Base-by-base conservation (phyloP, 2,329 filamentous ascomycete genomes). In the Fusarium sp. region DNA sequence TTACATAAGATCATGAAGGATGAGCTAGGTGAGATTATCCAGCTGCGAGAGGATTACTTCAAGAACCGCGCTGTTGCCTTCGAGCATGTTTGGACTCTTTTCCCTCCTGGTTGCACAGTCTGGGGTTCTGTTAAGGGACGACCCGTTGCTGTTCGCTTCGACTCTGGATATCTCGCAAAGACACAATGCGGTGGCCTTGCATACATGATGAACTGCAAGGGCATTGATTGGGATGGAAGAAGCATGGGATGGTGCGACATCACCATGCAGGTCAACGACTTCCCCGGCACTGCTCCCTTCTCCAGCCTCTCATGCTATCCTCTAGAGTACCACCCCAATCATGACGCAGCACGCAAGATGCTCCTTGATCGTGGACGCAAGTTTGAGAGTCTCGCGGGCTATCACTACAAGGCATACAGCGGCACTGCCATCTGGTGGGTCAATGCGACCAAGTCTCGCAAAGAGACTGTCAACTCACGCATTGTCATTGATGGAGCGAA, bases 61-160 rank as follows among this genome's bases (percentile, higher is more conserved):
- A 78, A 80, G 69, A 88, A 90, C 67, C 83, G 85, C 0, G 87
- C 89, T 50, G 85, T 90, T 56, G 85, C 85, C 0, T 89, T 85
- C 56, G 82, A 85, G 18, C 84, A 89, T 51, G 80, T 85, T 15
- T 88, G 86, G 87, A 85, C 85, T n/a, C 83, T 89, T 33, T 87
- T 88, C 74, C 82, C 83, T 56, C 87, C 87, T 1, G 85, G 84
- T 1, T 81, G 78, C 48, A 79, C 81, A 10, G 75, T 88, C 5
- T 82, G 83, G 56, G 81, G 83, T 2, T 75, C 79, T 12, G 79
- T 82, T 68, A 80, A 82, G 59, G 84, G 82, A 14, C 82, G 81
- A 18, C 78, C 82, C 9, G 81, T 81, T 7, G 83, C 82, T 18
- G 82, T 82, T 47, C 79, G 82, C 70, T 83, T 86, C 24, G 71